phyloP scores from a whole-genome alignment of 2,329 filamentous ascomycete genomes.

The Blumeria graminis region DNA sequence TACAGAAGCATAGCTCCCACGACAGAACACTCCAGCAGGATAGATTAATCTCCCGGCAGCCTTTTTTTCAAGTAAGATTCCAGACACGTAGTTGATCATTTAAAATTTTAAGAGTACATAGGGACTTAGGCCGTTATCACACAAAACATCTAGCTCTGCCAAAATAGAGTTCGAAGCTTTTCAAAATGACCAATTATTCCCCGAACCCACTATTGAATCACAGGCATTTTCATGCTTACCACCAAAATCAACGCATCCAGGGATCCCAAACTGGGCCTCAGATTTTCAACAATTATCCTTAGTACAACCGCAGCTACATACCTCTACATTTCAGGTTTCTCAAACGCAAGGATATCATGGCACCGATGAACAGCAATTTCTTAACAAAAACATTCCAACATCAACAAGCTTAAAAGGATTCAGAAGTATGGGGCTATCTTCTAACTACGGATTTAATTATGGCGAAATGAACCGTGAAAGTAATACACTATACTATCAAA shows the following conservation, averaged over 20 bases:
- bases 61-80: constrained; percentile 27
- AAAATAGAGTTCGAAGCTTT: constrained; percentile 49
- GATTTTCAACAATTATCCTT: constrained; percentile 24
- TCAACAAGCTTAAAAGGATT: no score
- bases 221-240: constrained; percentile 6
- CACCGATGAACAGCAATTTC: constrained; percentile 5
- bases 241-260: constrained; percentile 6
- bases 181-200: constrained; percentile 24
- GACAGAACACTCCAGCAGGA: constrained; percentile 51
- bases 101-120: constrained; percentile 13
- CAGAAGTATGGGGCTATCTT: no score
- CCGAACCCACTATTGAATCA: constrained; percentile 12
- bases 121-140: constrained; percentile 34
- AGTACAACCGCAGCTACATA: constrained; percentile 28
- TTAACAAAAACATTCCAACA: constrained; percentile 2
- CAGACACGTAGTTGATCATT: constrained; percentile 2
- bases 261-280: constrained; percentile 16
- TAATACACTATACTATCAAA: constrained; percentile 10
- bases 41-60: constrained; percentile 28
- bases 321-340: constrained; percentile 12
- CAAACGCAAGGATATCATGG: constrained; percentile 5
- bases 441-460: neutral
- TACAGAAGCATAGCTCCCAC: constrained; percentile 42
- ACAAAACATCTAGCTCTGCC: constrained; percentile 26
- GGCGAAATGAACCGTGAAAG: neutral